These are phyloP conservation scores for Dryas alaskensis DNA, from an alignment of 306 rosid species.

Conservation along the genomic window DNA sequence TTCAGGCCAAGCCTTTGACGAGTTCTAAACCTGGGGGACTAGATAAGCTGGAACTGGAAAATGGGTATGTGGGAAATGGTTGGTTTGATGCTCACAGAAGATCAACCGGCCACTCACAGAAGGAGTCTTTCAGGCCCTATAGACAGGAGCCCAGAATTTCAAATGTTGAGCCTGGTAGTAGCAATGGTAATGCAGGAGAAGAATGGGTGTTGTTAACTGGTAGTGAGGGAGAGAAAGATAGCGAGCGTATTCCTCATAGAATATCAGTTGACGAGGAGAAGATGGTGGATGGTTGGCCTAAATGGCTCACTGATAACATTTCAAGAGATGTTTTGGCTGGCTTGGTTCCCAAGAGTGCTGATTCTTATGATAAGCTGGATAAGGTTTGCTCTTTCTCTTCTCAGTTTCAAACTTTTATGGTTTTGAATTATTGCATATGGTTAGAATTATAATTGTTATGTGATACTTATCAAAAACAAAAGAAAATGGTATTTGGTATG, in stretches of 20 bases:
- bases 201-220: slow-evolving; percentile 1
- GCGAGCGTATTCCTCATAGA: slow-evolving; percentile 28
- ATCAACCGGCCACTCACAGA: slow-evolving; percentile 41
- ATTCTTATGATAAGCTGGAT: slow-evolving; percentile 65
- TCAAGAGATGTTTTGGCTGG: slow-evolving; percentile 47
- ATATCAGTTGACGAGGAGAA: slow-evolving; percentile 36
- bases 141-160: slow-evolving; percentile 25
- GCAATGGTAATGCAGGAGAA: background rate
- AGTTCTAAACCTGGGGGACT: slow-evolving; percentile 30
- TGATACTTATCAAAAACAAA: background rate
- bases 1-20: slow-evolving; percentile 47
- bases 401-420: background rate
- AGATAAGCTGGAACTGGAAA: slow-evolving; percentile 51
- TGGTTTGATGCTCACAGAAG: slow-evolving; percentile 38
- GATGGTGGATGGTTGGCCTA: slow-evolving; percentile 47
- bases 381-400: slow-evolving; percentile 45
- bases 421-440: background rate
- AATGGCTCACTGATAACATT: slow-evolving; percentile 53
- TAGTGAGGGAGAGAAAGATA: slow-evolving; percentile 27
- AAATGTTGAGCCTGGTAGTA: slow-evolving; percentile 19
- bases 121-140: slow-evolving; percentile 11
- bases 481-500: background rate
- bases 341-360: slow-evolving; percentile 76
- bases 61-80: slow-evolving; percentile 48
- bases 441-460: background rate